These are phyloP conservation scores for Zoysia matrella DNA, from an alignment of 202 grass and related monocot species.

Conservation along the genomic window DNA sequence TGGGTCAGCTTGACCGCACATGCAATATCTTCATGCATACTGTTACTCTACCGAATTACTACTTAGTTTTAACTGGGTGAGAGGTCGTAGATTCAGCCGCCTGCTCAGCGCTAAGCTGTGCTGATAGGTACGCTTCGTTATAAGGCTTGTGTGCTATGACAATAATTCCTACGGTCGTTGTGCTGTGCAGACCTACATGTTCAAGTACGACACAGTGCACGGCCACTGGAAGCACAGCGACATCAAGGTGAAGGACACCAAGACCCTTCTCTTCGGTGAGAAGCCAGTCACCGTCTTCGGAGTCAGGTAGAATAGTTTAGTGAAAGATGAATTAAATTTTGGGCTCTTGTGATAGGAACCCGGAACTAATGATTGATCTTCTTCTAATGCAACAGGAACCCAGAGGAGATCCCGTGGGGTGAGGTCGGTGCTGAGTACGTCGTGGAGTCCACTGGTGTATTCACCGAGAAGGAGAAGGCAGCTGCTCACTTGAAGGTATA, in stretches of 20 bases:
- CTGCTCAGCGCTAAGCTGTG: background rate
- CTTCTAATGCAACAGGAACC: constrained; percentile 52
- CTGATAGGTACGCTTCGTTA: background rate
- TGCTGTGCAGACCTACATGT: too few relatives aligned
- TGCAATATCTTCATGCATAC: background rate
- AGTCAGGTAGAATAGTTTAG: constrained; percentile 42
- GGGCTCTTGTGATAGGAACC: background rate
- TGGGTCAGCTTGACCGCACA: background rate
- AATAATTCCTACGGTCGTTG: background rate
- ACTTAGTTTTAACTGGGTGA: background rate
- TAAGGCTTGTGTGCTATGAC: background rate
- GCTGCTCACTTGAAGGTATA: constrained; percentile 92
- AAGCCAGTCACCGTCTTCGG: constrained; percentile 69
- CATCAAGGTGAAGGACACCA: too few relatives aligned
- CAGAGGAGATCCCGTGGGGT: constrained; percentile 88
- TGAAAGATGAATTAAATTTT: background rate
- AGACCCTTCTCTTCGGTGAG: constrained; percentile 12
- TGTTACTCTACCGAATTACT: background rate
- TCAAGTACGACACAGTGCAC: too few relatives aligned
- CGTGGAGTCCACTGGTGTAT: constrained; percentile 91
- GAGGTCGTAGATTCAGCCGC: background rate
- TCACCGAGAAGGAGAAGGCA: constrained; percentile 92
- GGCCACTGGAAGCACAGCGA: too few relatives aligned
- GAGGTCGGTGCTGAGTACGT: constrained; percentile 85
- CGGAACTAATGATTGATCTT: background rate